Evolutionary conservation across 495 filamentous ascomycete genomes (phyloP), one percentile per base, ranked within the genome.

Genomic region (Aspergillus sparsus): DNA sequence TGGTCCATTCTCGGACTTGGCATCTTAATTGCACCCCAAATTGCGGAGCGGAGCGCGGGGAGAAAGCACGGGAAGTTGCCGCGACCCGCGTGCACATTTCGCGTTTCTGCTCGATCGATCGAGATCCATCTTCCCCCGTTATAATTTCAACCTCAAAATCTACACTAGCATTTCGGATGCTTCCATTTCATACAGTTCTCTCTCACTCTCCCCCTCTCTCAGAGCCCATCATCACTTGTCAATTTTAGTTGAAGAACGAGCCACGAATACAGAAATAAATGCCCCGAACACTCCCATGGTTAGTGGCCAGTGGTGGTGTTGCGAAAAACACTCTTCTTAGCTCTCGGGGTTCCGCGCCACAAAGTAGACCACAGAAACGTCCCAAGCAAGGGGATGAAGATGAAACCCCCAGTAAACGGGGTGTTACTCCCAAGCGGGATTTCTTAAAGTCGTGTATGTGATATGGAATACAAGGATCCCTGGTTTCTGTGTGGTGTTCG

Each of bases 281-380:
- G 77, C 75, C 77, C 15, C 70, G 77, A 21, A 75, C 66, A 2
- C 57, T 79, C n/a, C 77, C 77, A n/a, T 80, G 77, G 77, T 66
- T 72, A 5, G 63, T 61, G 1, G 56, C 57, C 8, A 44, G 11
- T 5, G 21, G 11, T 0, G 21, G 12, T 12, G 10, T 27, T 31
- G 53, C 15, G 60, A 52, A 10, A 49, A 39, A 10, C 6, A 58
- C 21, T 27, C 21, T 27, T 27, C 21, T 27, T 27, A 27, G 1
- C 21, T 27, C 21, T 27, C 21, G 36, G 36, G 60, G 69, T 12
- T 62, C 60, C 3, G 65, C 63, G 4, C 66, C 73, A 6, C 65
- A 41, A 16, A 47, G 45, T 16, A 47, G 5, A 47, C 45, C 46
- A 51, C 49, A 35, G 8, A 42, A 16, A 7, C 37, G 32, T 42